phyloP scores from a whole-genome alignment of 2,329 filamentous ascomycete genomes.

The Fusarium graminum region DNA sequence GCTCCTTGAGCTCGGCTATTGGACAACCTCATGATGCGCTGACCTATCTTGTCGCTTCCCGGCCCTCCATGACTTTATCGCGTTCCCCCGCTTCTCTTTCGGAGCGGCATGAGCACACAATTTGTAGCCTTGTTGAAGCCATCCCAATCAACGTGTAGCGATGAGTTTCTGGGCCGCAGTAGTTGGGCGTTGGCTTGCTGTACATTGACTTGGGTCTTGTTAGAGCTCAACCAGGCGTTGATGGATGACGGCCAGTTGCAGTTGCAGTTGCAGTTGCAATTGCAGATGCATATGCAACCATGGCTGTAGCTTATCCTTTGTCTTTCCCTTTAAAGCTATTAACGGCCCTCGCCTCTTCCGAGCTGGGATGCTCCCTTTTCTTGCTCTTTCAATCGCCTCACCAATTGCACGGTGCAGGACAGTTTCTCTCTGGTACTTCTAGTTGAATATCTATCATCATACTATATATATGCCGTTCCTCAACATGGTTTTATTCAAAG shows the following conservation, averaged over 20 bases:
- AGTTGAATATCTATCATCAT: neutral
- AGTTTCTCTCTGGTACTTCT: neutral
- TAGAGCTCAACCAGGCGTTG: slow-evolving; percentile 31
- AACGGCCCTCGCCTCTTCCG: slow-evolving; percentile 20
- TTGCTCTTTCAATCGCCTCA: slow-evolving; percentile 29
- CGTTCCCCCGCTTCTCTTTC: slow-evolving; percentile 29
- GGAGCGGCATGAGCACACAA: slow-evolving; percentile 32
- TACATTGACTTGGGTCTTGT: slow-evolving; percentile 37
- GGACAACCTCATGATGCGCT: slow-evolving; percentile 26
- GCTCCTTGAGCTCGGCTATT: slow-evolving; percentile 25
- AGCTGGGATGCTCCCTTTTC: slow-evolving; percentile 12
- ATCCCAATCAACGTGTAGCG: slow-evolving; percentile 27
- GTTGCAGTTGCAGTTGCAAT: slow-evolving; percentile 25
- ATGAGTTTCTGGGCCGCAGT: slow-evolving; percentile 31
- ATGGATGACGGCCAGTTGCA: slow-evolving; percentile 42
- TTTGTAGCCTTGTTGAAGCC: slow-evolving; percentile 31
- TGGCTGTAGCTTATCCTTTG: slow-evolving; percentile 20
- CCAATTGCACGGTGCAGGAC: slow-evolving; percentile 21
- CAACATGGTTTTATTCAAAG: slow-evolving; percentile 41
- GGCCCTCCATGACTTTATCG: slow-evolving; percentile 39
- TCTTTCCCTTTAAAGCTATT: slow-evolving; percentile 26
- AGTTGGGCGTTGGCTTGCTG: slow-evolving; percentile 15
- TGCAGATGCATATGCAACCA: slow-evolving; percentile 10
- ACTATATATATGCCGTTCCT: slow-evolving; percentile 1
- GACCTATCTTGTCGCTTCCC: slow-evolving; percentile 32